Conservation (phyloP, 2,329 filamentous ascomycete species). For the Ampelomyces quisqualis region DNA sequence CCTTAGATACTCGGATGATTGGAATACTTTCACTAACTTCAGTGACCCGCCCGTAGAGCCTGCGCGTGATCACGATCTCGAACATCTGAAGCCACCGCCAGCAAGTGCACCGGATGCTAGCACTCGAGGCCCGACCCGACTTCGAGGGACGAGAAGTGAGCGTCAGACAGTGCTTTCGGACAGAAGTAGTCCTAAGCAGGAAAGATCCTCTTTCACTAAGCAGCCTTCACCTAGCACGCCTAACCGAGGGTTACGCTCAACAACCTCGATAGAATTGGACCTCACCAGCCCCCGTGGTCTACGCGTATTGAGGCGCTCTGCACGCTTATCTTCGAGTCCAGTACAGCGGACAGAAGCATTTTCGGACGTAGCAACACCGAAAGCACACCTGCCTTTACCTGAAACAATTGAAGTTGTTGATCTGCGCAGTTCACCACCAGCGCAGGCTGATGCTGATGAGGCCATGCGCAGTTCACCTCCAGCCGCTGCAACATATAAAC, state of each 20-base stretch:
- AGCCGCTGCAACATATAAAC: not conserved
- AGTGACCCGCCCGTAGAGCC: slow-evolving; percentile 14
- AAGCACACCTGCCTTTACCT: slow-evolving; percentile 6
- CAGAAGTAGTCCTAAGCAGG: slow-evolving; percentile 7
- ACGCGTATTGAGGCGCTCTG: slow-evolving; percentile 14
- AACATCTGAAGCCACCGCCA: slow-evolving; percentile 6
- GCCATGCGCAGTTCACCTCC: slow-evolving; percentile 14
- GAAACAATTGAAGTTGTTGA: slow-evolving; percentile 13
- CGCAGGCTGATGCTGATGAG: slow-evolving; percentile 6
- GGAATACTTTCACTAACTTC: slow-evolving; percentile 8
- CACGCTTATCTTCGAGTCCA: slow-evolving; percentile 8
- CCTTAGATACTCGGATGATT: slow-evolving; percentile 24
- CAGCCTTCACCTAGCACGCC: slow-evolving; percentile 9
- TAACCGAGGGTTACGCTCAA: slow-evolving; percentile 6
- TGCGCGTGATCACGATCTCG: not conserved
- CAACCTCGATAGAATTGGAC: slow-evolving; percentile 2
- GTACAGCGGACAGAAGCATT: slow-evolving; percentile 1
- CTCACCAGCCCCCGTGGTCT: slow-evolving; percentile 17
- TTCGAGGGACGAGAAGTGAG: slow-evolving; percentile 3
- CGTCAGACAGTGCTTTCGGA: slow-evolving; percentile 1
- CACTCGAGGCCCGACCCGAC: too few relatives aligned
- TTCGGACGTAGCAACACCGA: slow-evolving; percentile 8
- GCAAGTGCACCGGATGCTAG: slow-evolving; percentile 8
- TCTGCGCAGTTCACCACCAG: slow-evolving; percentile 14
- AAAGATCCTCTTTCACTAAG: slow-evolving; percentile 3